Evolutionary conservation across 176 grass and related monocot genomes (phyloP).

Genomic region (Hsuehochloa calcarea): DNA sequence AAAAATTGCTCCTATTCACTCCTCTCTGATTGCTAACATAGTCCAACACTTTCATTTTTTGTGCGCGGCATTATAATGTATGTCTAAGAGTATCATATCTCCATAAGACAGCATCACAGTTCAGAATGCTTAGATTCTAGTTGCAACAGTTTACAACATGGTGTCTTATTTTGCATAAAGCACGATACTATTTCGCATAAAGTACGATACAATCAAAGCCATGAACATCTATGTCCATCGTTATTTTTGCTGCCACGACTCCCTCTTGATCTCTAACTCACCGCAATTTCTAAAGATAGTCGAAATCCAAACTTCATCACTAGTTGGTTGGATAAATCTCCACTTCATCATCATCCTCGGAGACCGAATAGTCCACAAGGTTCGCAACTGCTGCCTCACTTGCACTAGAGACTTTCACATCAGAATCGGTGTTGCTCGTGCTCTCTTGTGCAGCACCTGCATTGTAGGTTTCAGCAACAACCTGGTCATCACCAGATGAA

Average conservation of each 20-base stretch:
- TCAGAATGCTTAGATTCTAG: no score
- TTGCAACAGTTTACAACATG: no score
- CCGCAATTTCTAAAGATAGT: not conserved
- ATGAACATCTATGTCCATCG: not conserved
- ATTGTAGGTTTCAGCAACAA: not conserved
- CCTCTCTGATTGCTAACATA: no score
- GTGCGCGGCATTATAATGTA: no score
- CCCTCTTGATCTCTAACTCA: not conserved
- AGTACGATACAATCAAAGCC: no score
- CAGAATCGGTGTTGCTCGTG: not conserved
- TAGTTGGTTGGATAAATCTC: not conserved
- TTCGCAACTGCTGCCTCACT: not conserved
- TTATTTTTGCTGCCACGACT: not conserved
- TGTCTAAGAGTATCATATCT: no score
- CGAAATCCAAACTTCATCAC: not conserved
- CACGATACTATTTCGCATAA: no score
- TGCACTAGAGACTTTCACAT: not conserved
- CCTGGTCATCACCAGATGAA: not conserved
- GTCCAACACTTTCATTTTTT: no score
- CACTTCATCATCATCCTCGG: not conserved
- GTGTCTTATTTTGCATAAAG: no score
- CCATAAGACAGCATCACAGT: no score
- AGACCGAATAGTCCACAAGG: constrained; percentile 28
- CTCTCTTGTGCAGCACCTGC: not conserved
- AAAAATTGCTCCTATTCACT: no score